Base-by-base conservation (phyloP, 768 basidiomycete species). In the Boletus eberwhitei region DNA sequence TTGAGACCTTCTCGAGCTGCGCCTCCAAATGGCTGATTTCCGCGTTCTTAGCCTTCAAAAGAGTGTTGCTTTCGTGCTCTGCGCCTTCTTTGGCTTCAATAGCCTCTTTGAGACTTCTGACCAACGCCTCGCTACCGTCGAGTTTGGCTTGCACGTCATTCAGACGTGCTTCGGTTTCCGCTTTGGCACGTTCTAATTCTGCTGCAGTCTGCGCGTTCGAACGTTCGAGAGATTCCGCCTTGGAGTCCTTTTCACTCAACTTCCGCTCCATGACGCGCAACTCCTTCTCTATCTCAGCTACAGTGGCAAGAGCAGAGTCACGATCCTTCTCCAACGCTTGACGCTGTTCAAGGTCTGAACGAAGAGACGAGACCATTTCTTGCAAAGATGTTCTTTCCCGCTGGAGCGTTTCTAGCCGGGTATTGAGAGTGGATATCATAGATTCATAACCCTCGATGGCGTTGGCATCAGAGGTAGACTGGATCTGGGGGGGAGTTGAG, bases 371-470 rank as follows among this genome's bases (percentile, higher is more conserved):
- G 24, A 74, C 57, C 8, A 68, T 61, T 21, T 68, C 59, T 49
- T 78, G 79, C 29, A 93, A 72, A 21, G 84, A 79, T 47, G 76
- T 75, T 54, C 86, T 89, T 66, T 93, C 90, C 52, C 81, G 82
- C 64, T 91, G 87, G 9, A 89, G 74, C 2, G 80, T 77, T 53
- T 84, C 79, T 32, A 91, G 63, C 19, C 81, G 71, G 16, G 69
- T 62, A 34, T 66, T 61, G 16, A 70, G 62, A 37, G 48, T 19
- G 12, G 68, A 54, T 58, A 54, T 56, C 26, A 45, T 56, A 37
- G 57, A 54, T 48, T 68, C 61, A 16, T 63, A 47, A 38, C 48
- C 39, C 37, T 61, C 44, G 16, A 34, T 46, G 12, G 50, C 35
- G 17, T 54, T 41, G 36, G 39, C 37, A 46, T 59, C 57, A 32